A percentile compares a stretch with the other conserved stretches of the same genome.
phyloP scores from a whole-genome alignment of 495 filamentous ascomycete species.

The Astrothelium subdiscretum region DNA sequence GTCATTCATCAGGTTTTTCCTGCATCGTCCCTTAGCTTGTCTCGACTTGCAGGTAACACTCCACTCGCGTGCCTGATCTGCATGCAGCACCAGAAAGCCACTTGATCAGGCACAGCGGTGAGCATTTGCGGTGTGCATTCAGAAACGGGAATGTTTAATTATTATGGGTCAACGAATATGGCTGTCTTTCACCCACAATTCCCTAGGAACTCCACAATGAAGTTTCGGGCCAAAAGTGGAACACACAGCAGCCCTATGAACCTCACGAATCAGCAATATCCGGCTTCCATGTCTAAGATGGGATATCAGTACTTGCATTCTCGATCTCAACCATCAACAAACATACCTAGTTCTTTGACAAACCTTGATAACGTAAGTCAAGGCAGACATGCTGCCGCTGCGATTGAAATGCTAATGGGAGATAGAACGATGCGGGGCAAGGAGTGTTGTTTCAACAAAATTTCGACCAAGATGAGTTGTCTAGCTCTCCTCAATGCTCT shows the following conservation, averaged over 20 bases:
- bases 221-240: neutral
- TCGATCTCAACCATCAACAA: neutral
- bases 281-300: neutral
- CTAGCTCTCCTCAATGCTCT: conserved; percentile 24
- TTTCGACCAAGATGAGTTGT: neutral
- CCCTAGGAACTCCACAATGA: neutral
- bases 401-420: neutral
- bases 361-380: neutral
- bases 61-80: neutral
- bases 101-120: neutral
- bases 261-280: neutral
- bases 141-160: neutral
- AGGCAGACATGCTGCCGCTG: neutral
- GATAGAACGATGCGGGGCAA: neutral
- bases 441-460: neutral
- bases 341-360: neutral
- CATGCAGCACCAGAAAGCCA: neutral
- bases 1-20: neutral
- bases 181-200: neutral
- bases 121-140: neutral
- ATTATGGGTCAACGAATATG: neutral
- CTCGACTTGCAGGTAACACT: neutral
- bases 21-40: neutral
- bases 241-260: neutral
- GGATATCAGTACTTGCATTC: neutral